Evolutionary conservation across 306 rosid species (phyloP), one percentile per base, ranked within the genome.

Genomic region (Ormosia emarginata): DNA sequence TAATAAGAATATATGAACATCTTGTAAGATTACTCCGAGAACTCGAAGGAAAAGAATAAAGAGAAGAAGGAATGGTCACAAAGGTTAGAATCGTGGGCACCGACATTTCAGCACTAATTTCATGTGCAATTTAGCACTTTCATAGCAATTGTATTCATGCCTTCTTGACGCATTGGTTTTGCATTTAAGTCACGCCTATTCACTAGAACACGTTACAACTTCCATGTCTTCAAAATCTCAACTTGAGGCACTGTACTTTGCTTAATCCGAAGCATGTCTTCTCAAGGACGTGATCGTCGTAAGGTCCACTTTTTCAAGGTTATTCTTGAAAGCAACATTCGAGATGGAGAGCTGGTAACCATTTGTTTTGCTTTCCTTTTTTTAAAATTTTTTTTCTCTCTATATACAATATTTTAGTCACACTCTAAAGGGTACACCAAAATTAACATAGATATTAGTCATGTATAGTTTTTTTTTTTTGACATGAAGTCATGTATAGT

Each of bases 291-390:
- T 75, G 79, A 75, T 40, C 14, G 15, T 6, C 0, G 29, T 8
- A 53, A 32, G 4, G 17, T 71, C 3, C 84, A 71, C 72, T 80
- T 80, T 71, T 80, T 80, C 44, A 80, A 80, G 64, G 73, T 80
- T 18, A 71, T 80, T 71, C 64, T 80, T 61, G 44, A 80, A 71
- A 71, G 29, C 15, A 59, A 24, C 65, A 40, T 80, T 49, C 53
- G 40, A 18, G n/a, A 24, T 13, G 79, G 56, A 71, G n/a, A 36
- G 17, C 5, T 80, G 78, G 84, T 80, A 80, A 47, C 24, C 24
- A 24, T 24, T 8, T 34, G 12, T 59, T 10, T 55, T 2, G 15
- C 56, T 30, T 34, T 41, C n/a, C 1, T 17, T 50, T 8, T 29
- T 8, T 41, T 43, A 52, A 5, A 24, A 0, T 14, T 50, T 1